Conservation (phyloP, 140 eudicot genomes). For the Cichorium intybus region DNA sequence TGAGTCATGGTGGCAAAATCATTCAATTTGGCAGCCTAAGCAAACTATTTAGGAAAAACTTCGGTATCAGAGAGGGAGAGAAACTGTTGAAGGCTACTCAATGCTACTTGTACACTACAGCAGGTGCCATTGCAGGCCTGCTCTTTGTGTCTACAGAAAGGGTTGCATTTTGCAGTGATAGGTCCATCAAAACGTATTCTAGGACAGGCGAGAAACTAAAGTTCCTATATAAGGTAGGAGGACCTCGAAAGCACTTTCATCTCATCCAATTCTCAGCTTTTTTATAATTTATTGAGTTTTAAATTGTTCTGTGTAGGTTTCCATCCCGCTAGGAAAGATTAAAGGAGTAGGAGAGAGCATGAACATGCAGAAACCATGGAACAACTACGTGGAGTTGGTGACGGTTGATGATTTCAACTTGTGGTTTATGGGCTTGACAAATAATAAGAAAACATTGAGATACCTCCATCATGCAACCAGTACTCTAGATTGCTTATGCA, state of each 20-base stretch:
- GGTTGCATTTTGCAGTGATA: constrained; percentile 45
- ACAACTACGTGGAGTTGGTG: constrained; percentile 39
- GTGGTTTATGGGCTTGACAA: constrained; percentile 45
- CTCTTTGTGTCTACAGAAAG: constrained; percentile 45
- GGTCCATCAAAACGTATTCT: constrained; percentile 37
- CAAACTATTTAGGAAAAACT: constrained; percentile 32
- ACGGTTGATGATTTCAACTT: constrained; percentile 43
- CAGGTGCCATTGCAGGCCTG: constrained; percentile 42
- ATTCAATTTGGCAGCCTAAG: constrained; percentile 33
- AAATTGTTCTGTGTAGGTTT: constrained; percentile 23
- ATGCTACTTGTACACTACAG: constrained; percentile 31
- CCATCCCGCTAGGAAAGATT: constrained; percentile 39
- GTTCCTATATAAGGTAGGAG: constrained; percentile 19
- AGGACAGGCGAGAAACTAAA: constrained; percentile 37
- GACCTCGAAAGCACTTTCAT: background rate
- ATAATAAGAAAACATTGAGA: constrained; percentile 32
- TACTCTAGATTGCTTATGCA: constrained; percentile 2
- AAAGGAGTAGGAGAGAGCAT: constrained; percentile 20
- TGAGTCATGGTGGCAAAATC: constrained; percentile 44
- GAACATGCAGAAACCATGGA: constrained; percentile 31
- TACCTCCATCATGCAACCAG: constrained; percentile 31
- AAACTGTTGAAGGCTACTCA: constrained; percentile 36
- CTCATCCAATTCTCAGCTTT: background rate
- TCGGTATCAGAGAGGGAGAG: constrained; percentile 31
- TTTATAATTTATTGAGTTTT: background rate